Conservation (phyloP, 108 stramenopile species). For the Aurantiochytrium sp. region DNA sequence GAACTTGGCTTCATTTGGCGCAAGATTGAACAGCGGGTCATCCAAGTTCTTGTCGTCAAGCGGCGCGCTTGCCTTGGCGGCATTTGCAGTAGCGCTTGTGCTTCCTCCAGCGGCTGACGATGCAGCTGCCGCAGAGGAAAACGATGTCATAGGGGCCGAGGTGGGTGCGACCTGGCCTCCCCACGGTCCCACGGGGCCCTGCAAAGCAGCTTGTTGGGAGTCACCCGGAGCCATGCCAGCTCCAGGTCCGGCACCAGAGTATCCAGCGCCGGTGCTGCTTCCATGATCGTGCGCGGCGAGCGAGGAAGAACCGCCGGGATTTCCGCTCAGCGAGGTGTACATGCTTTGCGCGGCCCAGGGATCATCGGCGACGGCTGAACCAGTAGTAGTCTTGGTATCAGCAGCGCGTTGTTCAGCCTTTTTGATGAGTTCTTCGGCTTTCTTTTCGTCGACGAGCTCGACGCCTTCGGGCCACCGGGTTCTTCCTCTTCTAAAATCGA, state of each 20-base stretch:
- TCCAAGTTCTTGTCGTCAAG: background rate
- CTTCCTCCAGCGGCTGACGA: background rate
- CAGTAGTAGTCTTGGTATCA: background rate
- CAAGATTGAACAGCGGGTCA: background rate
- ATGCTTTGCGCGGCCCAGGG: background rate
- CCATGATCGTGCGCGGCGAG: background rate
- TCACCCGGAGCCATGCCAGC: background rate
- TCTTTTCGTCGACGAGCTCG: slow-evolving; percentile 21
- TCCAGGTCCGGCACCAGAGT: background rate
- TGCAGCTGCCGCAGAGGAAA: background rate
- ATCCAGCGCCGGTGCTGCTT: background rate
- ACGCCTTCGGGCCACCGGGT: slow-evolving; percentile 15
- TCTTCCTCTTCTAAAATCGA: slow-evolving; percentile 20
- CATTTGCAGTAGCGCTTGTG: background rate
- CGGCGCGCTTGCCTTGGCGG: background rate
- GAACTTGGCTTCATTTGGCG: slow-evolving; percentile 16
- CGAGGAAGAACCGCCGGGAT: background rate
- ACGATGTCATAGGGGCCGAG: background rate
- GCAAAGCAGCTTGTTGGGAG: background rate
- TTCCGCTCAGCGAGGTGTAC: background rate
- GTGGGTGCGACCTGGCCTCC: too few species aligned
- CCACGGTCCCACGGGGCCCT: background rate
- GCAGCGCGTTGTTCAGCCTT: background rate
- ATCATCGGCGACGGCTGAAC: background rate
- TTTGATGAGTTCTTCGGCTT: slow-evolving; percentile 18